Evolutionary conservation across 345 rosid species (phyloP).

Genomic region (Populus davidiana): DNA sequence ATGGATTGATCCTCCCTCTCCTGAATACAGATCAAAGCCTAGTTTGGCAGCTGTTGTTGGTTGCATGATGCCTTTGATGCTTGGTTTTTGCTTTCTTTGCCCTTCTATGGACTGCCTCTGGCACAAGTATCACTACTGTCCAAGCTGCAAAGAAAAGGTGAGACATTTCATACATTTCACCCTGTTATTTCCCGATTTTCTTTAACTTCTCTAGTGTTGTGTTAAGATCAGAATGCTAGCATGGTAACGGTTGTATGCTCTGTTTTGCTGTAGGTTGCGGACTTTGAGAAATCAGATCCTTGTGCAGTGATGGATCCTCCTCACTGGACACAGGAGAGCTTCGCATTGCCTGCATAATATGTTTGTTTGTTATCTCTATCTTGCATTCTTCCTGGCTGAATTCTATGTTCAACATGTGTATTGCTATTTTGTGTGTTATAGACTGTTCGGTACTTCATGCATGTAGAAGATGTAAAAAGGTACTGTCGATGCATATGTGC

Average conservation of each 20-base stretch:
- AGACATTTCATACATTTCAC: neutral
- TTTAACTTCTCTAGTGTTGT: neutral
- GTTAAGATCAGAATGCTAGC: neutral
- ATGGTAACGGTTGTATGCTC: conserved; percentile 9
- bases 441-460: neutral
- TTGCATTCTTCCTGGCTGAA: neutral
- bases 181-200: neutral
- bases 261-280: conserved; percentile 59
- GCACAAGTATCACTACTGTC: conserved; percentile 95
- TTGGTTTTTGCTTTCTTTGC: conserved; percentile 85
- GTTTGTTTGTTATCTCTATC: neutral
- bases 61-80: conserved; percentile 92
- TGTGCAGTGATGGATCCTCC: conserved; percentile 83
- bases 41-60: conserved; percentile 88
- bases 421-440: neutral
- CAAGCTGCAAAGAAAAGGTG: conserved; percentile 69
- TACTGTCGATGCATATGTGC: neutral
- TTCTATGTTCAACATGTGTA: neutral
- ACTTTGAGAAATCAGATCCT: conserved; percentile 79
- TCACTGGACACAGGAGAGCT: conserved; percentile 71
- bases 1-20: neutral
- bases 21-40: conserved; percentile 67
- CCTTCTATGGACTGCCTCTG: conserved; percentile 98
- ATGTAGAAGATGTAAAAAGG: neutral
- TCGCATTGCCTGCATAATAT: conserved; percentile 65